A percentile compares a stretch with the other conserved stretches of the same genome.
phyloP scores from a whole-genome alignment of 306 rosid species.

The Vachellia pachyceras region DNA sequence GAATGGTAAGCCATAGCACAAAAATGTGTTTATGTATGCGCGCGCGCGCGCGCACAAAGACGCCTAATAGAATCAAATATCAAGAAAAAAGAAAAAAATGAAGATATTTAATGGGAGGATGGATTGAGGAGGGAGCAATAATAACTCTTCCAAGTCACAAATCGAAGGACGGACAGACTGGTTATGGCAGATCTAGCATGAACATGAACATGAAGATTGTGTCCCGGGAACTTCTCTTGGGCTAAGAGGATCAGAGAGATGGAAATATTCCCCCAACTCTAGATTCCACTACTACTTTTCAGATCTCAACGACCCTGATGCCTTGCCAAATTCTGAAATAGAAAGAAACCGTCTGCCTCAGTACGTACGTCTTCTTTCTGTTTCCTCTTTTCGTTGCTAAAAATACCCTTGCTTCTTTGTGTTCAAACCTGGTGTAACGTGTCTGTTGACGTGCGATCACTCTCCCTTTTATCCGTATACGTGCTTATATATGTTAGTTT shows the following conservation, averaged over 20 bases:
- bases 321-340: neutral
- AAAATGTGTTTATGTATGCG: too few species aligned
- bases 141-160: neutral
- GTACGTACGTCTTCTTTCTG: neutral
- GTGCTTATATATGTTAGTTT: neutral
- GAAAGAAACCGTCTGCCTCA: constrained; percentile 14
- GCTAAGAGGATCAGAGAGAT: neutral
- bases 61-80: too few species aligned
- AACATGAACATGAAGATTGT: neutral
- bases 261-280: neutral
- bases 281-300: neutral
- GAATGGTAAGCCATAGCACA: neutral
- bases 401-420: constrained; percentile 6
- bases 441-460: neutral
- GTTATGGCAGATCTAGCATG: neutral
- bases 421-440: neutral
- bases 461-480: too few species aligned
- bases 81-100: too few species aligned
- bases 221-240: neutral
- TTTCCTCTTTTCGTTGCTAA: neutral
- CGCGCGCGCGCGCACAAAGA: too few species aligned
- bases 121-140: neutral
- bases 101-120: too few species aligned
- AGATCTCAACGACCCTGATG: too few species aligned
- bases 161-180: neutral